Base-by-base conservation (phyloP, 2,329 filamentous ascomycete species). In the Fusarium ramigenum region DNA sequence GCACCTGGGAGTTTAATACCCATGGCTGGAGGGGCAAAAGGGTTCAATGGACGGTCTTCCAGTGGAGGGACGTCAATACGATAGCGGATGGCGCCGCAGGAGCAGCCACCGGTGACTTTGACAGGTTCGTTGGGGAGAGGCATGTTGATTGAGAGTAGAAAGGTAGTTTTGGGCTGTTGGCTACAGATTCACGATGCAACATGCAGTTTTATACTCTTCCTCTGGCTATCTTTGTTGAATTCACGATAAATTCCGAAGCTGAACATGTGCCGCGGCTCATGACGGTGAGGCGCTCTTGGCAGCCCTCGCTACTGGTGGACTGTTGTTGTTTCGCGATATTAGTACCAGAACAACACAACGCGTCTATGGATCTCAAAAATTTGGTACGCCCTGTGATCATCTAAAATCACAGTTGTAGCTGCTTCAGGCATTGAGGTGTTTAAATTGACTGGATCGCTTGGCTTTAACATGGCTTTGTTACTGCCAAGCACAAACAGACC, bases 241-340 rank as follows among this genome's bases (percentile, higher is more conserved):
- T 34, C 23, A 25, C 30, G 30, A 25, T 28, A 12, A 18, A 18
- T 28, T 9, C 23, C 10, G 40, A 28, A 47, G 54, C 30, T 58
- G 42, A 49, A 25, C n/a, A 4, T 4, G 2, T 2, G 23, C 50
- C 34, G 0, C 3, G 14, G 50, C 5, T 19, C 15, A 30, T 28
- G n/a, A 58, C 54, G 40, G 32, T 49, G 40, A 58, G 54, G 54
- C 54, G 54, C 40, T 58, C 54, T 58, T 58, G 54, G 54, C 40
- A 58, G 7, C 1, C 7, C 2, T 18, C 1, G 39, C 40, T 9
- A 34, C n/a, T 34, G 54, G 28, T 25, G 18, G 19, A 58, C 2
- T 10, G 18, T 5, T 11, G 19, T 12, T 3, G 0, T n/a, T 36
- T 25, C 7, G 54, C 30, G 40, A n/a, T 1, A 49, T 7, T 28